These are phyloP conservation scores for Trichoderma koningii DNA, from an alignment of 2,329 filamentous ascomycete species.

Conservation along the genomic window DNA sequence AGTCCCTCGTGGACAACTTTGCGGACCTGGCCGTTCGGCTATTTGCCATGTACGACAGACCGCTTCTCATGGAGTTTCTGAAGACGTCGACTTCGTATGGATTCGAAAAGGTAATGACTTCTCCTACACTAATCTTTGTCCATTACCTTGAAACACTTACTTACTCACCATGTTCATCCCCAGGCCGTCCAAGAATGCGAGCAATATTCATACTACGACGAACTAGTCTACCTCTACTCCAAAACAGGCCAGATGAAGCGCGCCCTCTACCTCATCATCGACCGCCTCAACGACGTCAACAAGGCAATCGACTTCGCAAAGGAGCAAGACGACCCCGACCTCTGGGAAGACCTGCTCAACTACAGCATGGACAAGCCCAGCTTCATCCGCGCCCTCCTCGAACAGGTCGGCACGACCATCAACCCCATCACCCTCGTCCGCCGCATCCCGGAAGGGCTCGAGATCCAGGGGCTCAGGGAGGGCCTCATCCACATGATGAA, in stretches of 20 bases:
- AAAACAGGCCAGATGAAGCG: conserved; percentile 94
- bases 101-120: conserved; percentile 66
- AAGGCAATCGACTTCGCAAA: conserved; percentile 95
- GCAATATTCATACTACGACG: conserved; percentile 75
- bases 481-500: conserved; percentile 89
- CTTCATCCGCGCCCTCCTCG: conserved; percentile 88
- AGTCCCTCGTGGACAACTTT: conserved; percentile 77
- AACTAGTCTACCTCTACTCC: conserved; percentile 93
- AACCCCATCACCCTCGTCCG: conserved; percentile 88
- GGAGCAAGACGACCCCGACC: conserved; percentile 83
- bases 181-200: conserved; percentile 78
- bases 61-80: conserved; percentile 82
- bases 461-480: conserved; percentile 86
- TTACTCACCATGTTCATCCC: neutral
- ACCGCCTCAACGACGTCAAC: conserved; percentile 85
- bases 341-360: conserved; percentile 92
- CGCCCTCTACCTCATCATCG: conserved; percentile 89
- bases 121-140: too few species aligned
- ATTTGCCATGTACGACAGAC: conserved; percentile 80
- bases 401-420: conserved; percentile 92
- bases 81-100: conserved; percentile 82
- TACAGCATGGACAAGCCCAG: conserved; percentile 97
- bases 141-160: too few species aligned
- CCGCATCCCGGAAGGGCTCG: conserved; percentile 87
- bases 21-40: conserved; percentile 84